Evolutionary conservation across 2,329 filamentous ascomycete genomes (phyloP), one percentile per base, ranked within the genome.

Genomic region (Coniella vitis): DNA sequence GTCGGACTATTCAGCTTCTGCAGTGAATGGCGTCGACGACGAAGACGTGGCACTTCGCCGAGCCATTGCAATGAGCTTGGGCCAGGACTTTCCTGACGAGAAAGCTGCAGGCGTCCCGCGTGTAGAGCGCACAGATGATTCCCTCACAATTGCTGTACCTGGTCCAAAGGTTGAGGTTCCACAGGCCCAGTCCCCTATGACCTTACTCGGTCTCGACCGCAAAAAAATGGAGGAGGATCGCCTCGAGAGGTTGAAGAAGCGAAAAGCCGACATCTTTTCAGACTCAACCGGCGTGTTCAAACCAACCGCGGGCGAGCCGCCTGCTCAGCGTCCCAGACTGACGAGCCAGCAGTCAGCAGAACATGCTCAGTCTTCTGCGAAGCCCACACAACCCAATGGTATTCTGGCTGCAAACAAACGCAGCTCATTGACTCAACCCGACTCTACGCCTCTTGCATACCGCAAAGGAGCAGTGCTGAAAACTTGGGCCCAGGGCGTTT

Each of bases 161-260:
- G 9, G 3, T n/a, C 29, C 13, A 22, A 17, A 9, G 36, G 38
- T 32, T 22, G 20, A 35, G 29, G 17, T 2, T 12, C 7, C 41
- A 22, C 17, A 16, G 9, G 7, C 32, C 10, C 40, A 3, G 13
- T 14, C 31, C 13, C 17, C 48, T 5, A 45, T 48, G 51, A 31
- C 73, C 0, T 57, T 80, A 0, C 60, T 76, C 4, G 75, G 76
- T 3, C 65, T 95, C 1, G 78, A 95, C 67, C 79, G 90, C 32
- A 88, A 83, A 65, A 78, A 81, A 45, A 93, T 95, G 88, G 91
- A 96, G 64, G 74, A 83, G 58, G 89, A 94, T 62, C 81, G 91
- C 36, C 74, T 95, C 13, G 83, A 80, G 19, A 78, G 90, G 56
- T 64, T 82, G 35, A 74, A 74, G 38, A 87, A 90, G 63, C 76